Evolutionary conservation across 768 basidiomycete species (phyloP).

Genomic region (Panellus pusillus): DNA sequence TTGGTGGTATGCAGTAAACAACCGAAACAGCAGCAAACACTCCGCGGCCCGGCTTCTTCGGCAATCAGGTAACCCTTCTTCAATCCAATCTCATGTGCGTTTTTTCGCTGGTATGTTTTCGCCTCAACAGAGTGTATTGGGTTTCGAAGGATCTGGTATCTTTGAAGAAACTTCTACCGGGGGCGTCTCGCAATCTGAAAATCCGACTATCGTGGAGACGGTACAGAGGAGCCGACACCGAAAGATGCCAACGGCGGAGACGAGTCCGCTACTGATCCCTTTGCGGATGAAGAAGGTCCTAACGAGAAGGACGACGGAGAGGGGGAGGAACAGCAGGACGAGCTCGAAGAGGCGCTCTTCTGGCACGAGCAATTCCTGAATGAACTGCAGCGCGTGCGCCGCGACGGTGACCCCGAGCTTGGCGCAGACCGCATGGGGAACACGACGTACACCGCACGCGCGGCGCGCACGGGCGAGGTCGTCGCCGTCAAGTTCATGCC

Average conservation of each 20-base stretch:
- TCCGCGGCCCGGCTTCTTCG: too few relatives aligned
- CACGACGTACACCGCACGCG: constrained; percentile 29
- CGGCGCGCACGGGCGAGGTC: constrained; percentile 23
- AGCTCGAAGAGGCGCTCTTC: constrained; percentile 24
- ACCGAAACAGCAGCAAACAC: too few relatives aligned
- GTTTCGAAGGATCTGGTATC: too few relatives aligned
- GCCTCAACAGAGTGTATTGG: too few relatives aligned
- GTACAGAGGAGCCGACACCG: not conserved
- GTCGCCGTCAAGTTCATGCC: constrained; percentile 29
- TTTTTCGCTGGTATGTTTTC: not conserved
- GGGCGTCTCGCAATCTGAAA: too few relatives aligned
- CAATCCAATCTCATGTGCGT: too few relatives aligned
- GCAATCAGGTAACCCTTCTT: too few relatives aligned
- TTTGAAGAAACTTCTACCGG: too few relatives aligned
- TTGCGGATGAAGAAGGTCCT: not conserved
- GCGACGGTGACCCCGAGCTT: constrained; percentile 36
- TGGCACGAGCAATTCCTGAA: constrained; percentile 32
- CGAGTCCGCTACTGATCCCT: too few relatives aligned
- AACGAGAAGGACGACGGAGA: constrained; percentile 6
- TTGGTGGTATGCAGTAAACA: too few relatives aligned
- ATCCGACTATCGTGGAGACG: too few relatives aligned
- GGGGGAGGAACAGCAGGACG: too few relatives aligned
- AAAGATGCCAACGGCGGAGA: not conserved
- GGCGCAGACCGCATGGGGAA: constrained; percentile 43
- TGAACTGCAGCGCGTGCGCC: constrained; percentile 29